Conservation (phyloP, 2,329 filamentous ascomycete species). For the Diplodia sapinea region DNA sequence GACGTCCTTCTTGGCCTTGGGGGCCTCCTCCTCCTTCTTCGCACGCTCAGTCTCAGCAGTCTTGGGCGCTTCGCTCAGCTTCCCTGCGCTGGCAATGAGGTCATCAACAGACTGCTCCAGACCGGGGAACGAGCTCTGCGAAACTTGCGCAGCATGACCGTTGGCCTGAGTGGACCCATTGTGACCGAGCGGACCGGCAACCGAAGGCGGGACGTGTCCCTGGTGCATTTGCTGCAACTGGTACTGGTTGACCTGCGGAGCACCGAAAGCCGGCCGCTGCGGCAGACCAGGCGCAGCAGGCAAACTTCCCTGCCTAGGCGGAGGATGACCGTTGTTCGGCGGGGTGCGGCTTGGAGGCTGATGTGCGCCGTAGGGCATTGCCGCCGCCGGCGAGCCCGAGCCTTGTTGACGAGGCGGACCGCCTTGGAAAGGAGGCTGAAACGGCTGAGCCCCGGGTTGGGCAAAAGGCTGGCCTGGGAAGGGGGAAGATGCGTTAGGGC, state of each 20-base stretch:
- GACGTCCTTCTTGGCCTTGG: constrained; percentile 65
- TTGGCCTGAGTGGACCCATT: constrained; percentile 43
- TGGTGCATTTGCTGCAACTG: constrained; percentile 39
- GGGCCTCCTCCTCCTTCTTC: constrained; percentile 65
- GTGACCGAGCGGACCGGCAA: constrained; percentile 27
- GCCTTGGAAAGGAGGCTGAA: constrained; percentile 37
- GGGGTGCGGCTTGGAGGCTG: constrained; percentile 50
- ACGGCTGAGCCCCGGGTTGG: constrained; percentile 39
- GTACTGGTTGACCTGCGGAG: constrained; percentile 56
- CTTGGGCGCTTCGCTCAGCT: constrained; percentile 47
- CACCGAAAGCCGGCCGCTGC: constrained; percentile 64
- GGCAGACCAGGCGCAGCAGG: constrained; percentile 64
- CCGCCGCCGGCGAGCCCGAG: constrained; percentile 36
- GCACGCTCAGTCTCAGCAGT: constrained; percentile 52
- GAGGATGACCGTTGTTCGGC: constrained; percentile 38
- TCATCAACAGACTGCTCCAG: constrained; percentile 57
- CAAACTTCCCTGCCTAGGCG: constrained; percentile 56
- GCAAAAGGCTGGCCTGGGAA: constrained; percentile 42
- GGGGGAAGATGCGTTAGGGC: constrained; percentile 41
- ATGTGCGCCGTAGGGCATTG: constrained; percentile 52
- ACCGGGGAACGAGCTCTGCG: constrained; percentile 32
- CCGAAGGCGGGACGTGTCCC: constrained; percentile 34
- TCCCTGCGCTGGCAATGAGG: constrained; percentile 57
- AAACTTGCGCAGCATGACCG: constrained; percentile 35
- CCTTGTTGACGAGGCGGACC: constrained; percentile 35